phyloP scores from a whole-genome alignment of 139 green algal genomes.

The Chlorella sp. region DNA sequence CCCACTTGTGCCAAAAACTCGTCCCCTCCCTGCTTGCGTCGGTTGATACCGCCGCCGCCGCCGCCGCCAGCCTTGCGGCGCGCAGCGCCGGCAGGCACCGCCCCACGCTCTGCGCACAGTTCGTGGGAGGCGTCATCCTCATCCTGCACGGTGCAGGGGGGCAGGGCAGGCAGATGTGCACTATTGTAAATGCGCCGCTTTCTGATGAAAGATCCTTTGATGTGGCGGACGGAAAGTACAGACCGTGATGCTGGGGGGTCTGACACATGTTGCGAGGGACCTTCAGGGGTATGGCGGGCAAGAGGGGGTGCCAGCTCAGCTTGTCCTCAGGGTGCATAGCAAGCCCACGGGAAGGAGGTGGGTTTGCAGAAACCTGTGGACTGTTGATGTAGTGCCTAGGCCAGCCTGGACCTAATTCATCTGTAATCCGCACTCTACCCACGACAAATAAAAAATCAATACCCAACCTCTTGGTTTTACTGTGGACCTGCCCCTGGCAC shows the following conservation, averaged over 20 bases:
- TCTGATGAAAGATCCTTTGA: no score
- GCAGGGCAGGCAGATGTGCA: not conserved
- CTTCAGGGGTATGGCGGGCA: not conserved
- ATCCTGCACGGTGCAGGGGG: not conserved
- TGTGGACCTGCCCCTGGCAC: not conserved
- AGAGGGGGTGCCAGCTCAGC: not conserved
- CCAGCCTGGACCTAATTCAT: no score
- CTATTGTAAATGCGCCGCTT: no score
- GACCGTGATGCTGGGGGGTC: no score
- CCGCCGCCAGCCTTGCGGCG: not conserved
- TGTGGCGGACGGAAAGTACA: no score
- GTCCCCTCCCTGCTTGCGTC: slow-evolving; percentile 11
- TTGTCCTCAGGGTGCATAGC: not conserved
- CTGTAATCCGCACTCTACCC: no score
- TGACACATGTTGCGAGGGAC: no score
- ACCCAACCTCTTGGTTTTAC: no score
- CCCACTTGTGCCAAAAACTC: slow-evolving; percentile 33
- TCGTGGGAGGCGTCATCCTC: not conserved
- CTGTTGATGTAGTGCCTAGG: no score
- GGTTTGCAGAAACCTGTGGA: no score
- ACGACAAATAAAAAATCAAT: no score
- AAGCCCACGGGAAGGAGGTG: not conserved
- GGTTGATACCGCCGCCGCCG: slow-evolving; percentile 8
- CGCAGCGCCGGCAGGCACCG: not conserved
- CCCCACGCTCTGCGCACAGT: not conserved